Evolutionary conservation across 176 grass and related monocot genomes (phyloP).

Genomic region (Aegilops bicornis): DNA sequence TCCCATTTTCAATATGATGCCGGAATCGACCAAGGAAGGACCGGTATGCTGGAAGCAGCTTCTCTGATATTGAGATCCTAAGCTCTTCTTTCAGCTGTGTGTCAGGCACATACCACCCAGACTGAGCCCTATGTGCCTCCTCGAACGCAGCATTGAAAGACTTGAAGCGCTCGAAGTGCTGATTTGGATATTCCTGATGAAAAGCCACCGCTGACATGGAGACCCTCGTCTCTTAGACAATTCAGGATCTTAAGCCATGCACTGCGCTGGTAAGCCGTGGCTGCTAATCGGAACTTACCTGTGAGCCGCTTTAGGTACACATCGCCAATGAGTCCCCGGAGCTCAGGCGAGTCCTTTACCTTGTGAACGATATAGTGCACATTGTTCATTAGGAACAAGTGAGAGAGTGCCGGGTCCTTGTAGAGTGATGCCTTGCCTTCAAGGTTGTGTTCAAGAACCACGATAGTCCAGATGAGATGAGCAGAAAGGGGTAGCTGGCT

Average conservation of each 20-base stretch:
- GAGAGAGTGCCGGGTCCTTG: constrained; percentile 62
- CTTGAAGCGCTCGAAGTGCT: constrained; percentile 80
- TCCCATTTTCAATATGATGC: constrained; percentile 85
- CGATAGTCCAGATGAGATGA: constrained; percentile 88
- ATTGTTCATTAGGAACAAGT: constrained; percentile 94
- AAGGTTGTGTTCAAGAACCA: constrained; percentile 80
- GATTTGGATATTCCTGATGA: constrained; percentile 83
- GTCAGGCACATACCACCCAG: constrained; percentile 75
- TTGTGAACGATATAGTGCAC: constrained; percentile 92
- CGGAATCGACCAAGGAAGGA: constrained; percentile 88
- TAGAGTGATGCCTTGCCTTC: constrained; percentile 78
- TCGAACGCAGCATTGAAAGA: constrained; percentile 85
- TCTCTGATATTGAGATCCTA: constrained; percentile 84
- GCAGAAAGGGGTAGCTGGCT: constrained; percentile 57
- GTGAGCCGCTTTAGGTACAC: constrained; percentile 68
- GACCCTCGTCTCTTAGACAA: constrained; percentile 81
- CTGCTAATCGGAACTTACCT: constrained; percentile 54
- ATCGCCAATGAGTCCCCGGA: constrained; percentile 65
- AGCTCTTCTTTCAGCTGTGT: constrained; percentile 87
- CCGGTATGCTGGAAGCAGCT: constrained; percentile 83
- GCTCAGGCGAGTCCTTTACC: constrained; percentile 72
- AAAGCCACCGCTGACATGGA: constrained; percentile 80
- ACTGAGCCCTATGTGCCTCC: constrained; percentile 71
- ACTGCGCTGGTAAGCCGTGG: constrained; percentile 71
- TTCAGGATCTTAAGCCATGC: constrained; percentile 80